These are phyloP conservation scores for Wickerhamiella occidentalis DNA, from an alignment of 805 yeast genomes.

Conservation along the genomic window DNA sequence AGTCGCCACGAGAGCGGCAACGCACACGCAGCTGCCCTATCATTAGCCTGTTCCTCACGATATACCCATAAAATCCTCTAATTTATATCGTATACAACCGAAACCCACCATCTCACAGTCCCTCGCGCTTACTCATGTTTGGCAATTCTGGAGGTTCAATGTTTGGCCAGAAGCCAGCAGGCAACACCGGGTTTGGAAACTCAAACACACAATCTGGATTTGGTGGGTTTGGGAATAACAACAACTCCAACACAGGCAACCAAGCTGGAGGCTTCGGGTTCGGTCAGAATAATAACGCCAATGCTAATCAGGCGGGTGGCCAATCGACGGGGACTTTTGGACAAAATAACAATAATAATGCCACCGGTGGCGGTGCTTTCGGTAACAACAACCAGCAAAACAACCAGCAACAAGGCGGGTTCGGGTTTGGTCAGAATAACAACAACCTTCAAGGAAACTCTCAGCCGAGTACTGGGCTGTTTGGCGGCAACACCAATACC, in stretches of 20 bases:
- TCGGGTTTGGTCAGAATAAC: slow-evolving; percentile 14
- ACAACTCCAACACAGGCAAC: slow-evolving; percentile 11
- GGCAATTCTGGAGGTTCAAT: not conserved
- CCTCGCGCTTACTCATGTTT: slow-evolving; percentile 2
- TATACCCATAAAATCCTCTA: no score
- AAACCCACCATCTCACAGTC: no score
- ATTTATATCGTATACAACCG: no score
- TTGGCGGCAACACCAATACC: slow-evolving; percentile 3
- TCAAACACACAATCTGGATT: not conserved
- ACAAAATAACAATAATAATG: slow-evolving; percentile 14
- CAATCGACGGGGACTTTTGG: slow-evolving; percentile 14
- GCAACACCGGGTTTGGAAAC: slow-evolving; percentile 11
- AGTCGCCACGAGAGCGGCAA: no score
- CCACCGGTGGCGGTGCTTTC: not conserved
- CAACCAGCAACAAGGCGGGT: slow-evolving; percentile 14
- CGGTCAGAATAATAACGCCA: slow-evolving; percentile 3
- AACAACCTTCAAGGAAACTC: not conserved
- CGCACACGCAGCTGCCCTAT: no score
- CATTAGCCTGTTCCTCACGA: no score
- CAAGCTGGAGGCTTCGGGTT: slow-evolving; percentile 11
- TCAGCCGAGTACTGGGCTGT: not conserved
- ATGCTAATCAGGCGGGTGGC: not conserved
- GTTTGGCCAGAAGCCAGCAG: not conserved
- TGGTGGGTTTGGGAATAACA: slow-evolving; percentile 8
- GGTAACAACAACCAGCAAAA: slow-evolving; percentile 3